Conservation (phyloP, 805 yeast genomes). For the Isabelozyma gotoi region DNA sequence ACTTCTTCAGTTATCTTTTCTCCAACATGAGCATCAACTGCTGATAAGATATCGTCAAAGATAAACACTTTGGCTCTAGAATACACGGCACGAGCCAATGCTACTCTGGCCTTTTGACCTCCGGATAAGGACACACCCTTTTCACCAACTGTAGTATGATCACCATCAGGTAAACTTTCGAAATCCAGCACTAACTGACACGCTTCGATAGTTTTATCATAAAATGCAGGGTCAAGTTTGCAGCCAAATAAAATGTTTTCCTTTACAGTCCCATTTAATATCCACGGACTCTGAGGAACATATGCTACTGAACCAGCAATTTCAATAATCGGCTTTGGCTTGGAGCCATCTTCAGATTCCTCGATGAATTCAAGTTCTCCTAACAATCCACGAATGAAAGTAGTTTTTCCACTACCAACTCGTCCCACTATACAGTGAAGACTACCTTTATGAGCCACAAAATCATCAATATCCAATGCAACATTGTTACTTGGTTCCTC, state of each 20-base stretch:
- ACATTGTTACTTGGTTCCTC: slow-evolving; percentile 8
- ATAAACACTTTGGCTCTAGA: slow-evolving; percentile 39
- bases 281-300: slow-evolving; percentile 43
- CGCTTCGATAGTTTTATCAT: slow-evolving; percentile 32
- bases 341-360: slow-evolving; percentile 11
- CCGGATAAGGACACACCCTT: slow-evolving; percentile 44
- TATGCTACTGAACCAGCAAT: slow-evolving; percentile 37
- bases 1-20: slow-evolving; percentile 31
- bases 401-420: slow-evolving; percentile 42
- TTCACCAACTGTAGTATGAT: slow-evolving; percentile 43
- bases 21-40: slow-evolving; percentile 45
- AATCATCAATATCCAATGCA: slow-evolving; percentile 32
- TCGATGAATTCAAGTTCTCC: slow-evolving; percentile 26
- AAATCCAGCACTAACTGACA: slow-evolving; percentile 38
- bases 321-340: slow-evolving; percentile 10
- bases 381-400: slow-evolving; percentile 32
- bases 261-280: slow-evolving; percentile 37
- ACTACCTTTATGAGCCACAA: slow-evolving; percentile 32
- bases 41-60: slow-evolving; percentile 43
- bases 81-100: slow-evolving; percentile 43
- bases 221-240: slow-evolving; percentile 28
- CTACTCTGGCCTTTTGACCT: slow-evolving; percentile 43
- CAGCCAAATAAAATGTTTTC: slow-evolving; percentile 41
- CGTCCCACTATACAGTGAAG: slow-evolving; percentile 42
- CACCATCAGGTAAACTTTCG: slow-evolving; percentile 38